Evolutionary conservation across 805 yeast genomes (phyloP).

Genomic region (Cyberlindnera petersonii): DNA sequence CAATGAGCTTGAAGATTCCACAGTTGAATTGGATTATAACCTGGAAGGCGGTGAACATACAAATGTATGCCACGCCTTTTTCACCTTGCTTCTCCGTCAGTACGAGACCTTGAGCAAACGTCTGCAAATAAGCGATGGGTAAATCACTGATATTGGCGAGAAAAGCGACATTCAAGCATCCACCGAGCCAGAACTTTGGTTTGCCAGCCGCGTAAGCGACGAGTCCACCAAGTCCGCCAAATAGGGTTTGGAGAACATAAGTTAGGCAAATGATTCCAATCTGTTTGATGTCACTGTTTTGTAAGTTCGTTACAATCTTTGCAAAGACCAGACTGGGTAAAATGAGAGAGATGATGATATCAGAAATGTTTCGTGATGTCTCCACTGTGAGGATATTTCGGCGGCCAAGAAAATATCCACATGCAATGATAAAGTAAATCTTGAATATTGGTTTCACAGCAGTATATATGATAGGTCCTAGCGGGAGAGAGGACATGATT

Average conservation of each 20-base stretch:
- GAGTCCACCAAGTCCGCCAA: conserved; percentile 46
- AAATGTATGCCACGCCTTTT: conserved; percentile 79
- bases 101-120: conserved; percentile 43
- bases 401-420: conserved; percentile 62
- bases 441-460: conserved; percentile 74
- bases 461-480: conserved; percentile 41
- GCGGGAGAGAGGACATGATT: too few relatives aligned
- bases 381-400: conserved; percentile 57
- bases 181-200: conserved; percentile 70
- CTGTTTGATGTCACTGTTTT: conserved; percentile 60
- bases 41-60: conserved; percentile 67
- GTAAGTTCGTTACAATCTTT: conserved; percentile 57
- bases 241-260: conserved; percentile 45
- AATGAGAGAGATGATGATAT: conserved; percentile 54
- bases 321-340: conserved; percentile 66
- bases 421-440: conserved; percentile 63
- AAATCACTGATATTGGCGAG: conserved; percentile 74
- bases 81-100: conserved; percentile 59
- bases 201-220: conserved; percentile 12
- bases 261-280: conserved; percentile 60
- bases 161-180: conserved; percentile 63
- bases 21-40: conserved; percentile 63
- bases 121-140: conserved; percentile 74
- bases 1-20: conserved; percentile 70
- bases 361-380: conserved; percentile 60